phyloP scores from a whole-genome alignment of 2,329 filamentous ascomycete genomes.

The Aspergillus niger region DNA sequence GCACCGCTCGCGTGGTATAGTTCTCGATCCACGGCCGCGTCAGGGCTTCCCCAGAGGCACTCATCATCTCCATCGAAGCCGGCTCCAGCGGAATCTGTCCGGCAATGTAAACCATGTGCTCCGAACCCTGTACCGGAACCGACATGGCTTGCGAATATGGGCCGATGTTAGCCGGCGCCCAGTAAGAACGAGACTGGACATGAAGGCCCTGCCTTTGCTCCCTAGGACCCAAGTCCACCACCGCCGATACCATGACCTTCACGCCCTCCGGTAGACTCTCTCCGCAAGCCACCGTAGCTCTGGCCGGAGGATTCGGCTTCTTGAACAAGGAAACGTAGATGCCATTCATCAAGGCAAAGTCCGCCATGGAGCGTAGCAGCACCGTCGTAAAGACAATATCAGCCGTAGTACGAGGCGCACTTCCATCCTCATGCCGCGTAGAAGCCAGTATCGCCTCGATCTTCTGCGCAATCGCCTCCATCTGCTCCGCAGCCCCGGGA shows the following conservation, averaged over 20 bases:
- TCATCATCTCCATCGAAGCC: constrained; percentile 65
- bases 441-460: constrained; percentile 29
- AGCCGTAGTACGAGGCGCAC: constrained; percentile 27
- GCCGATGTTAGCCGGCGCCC: constrained; percentile 96
- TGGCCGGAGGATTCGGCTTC: constrained; percentile 77
- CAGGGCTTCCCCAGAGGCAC: constrained; percentile 26
- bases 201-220: constrained; percentile 63
- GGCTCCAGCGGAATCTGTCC: constrained; percentile 91
- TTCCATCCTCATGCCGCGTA: background rate
- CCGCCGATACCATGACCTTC: constrained; percentile 62
- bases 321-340: constrained; percentile 75
- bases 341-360: constrained; percentile 74
- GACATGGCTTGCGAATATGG: constrained; percentile 89
- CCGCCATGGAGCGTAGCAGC: constrained; percentile 74
- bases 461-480: constrained; percentile 30
- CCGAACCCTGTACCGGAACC: constrained; percentile 28
- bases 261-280: constrained; percentile 61
- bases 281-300: constrained; percentile 81
- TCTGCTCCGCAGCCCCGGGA: constrained; percentile 43
- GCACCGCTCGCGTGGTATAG: constrained; percentile 61
- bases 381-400: constrained; percentile 58
- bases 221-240: constrained; percentile 43
- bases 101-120: constrained; percentile 66
- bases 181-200: constrained; percentile 91
- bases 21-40: constrained; percentile 31